Evolutionary conservation across 2,329 filamentous ascomycete genomes (phyloP).

Genomic region (Zymoseptoria crescenta): DNA sequence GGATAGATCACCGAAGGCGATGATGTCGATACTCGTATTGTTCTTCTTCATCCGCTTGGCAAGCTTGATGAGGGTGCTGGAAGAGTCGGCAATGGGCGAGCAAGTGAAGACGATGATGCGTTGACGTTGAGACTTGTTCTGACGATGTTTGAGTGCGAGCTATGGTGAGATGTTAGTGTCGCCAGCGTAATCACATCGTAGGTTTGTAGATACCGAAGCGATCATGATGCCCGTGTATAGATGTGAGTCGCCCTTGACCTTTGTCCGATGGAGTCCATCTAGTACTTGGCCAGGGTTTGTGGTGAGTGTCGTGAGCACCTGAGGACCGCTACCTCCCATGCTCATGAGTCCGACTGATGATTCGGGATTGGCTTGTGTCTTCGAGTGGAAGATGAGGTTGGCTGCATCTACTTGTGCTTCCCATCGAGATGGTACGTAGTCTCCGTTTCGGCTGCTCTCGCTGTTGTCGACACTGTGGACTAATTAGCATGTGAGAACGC

Average conservation of each 20-base stretch:
- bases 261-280: constrained; percentile 84
- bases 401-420: constrained; percentile 94
- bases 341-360: constrained; percentile 97
- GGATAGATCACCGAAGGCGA: constrained; percentile 89
- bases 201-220: constrained; percentile 58
- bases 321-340: constrained; percentile 88
- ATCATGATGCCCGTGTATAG: constrained; percentile 93
- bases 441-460: constrained; percentile 95
- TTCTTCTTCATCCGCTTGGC: constrained; percentile 99
- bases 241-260: constrained; percentile 83
- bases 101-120: constrained; percentile 96
- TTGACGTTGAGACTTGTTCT: constrained; percentile 94
- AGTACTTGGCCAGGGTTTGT: constrained; percentile 94
- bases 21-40: constrained; percentile 86
- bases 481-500: constrained; percentile 17
- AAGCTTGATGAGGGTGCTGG: constrained; percentile 79
- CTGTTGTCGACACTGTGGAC: constrained; percentile 79
- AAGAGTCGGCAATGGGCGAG: constrained; percentile 81
- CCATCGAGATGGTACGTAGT: constrained; percentile 84
- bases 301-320: constrained; percentile 92
- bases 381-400: constrained; percentile 89
- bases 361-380: constrained; percentile 91
- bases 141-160: constrained; percentile 94
- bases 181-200: background rate
- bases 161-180: constrained; percentile 34